Evolutionary conservation across 768 basidiomycete species (phyloP).

Genomic region (Agrocybe pediades): DNA sequence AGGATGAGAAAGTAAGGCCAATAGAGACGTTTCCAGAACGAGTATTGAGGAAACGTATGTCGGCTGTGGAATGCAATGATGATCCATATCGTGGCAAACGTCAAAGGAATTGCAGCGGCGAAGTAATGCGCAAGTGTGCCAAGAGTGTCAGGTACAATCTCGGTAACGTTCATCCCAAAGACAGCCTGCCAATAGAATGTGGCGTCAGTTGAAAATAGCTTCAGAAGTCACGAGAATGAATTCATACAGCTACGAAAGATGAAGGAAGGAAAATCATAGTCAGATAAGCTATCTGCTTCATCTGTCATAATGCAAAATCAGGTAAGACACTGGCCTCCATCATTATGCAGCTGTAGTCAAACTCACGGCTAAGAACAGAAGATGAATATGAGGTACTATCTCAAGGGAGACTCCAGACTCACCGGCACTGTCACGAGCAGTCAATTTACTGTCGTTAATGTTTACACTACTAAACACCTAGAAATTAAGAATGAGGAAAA

Average conservation of each 20-base stretch:
- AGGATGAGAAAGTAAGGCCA: slow-evolving; percentile 30
- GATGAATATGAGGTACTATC: too few relatives aligned
- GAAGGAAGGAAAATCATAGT: slow-evolving; percentile 59
- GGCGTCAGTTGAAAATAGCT: not conserved
- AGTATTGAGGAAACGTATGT: slow-evolving; percentile 29
- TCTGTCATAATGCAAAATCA: slow-evolving; percentile 16
- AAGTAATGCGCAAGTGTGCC: slow-evolving; percentile 47
- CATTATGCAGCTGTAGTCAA: too few relatives aligned
- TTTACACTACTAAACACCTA: slow-evolving; percentile 53
- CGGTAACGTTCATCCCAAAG: slow-evolving; percentile 42
- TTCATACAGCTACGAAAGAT: slow-evolving; percentile 39
- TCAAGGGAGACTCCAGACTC: too few relatives aligned
- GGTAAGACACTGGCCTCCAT: not conserved
- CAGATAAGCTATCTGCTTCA: slow-evolving; percentile 50
- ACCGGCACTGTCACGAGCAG: slow-evolving; percentile 34
- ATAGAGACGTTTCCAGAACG: slow-evolving; percentile 30
- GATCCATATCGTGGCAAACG: slow-evolving; percentile 51
- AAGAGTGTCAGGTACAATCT: slow-evolving; percentile 35
- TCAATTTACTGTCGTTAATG: slow-evolving; percentile 40
- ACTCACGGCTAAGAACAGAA: too few relatives aligned
- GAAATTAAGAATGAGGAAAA: not conserved
- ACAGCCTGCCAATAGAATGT: slow-evolving; percentile 28
- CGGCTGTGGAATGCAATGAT: slow-evolving; percentile 55
- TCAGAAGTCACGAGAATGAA: not conserved
- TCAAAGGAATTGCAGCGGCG: slow-evolving; percentile 46